Base-by-base conservation (phyloP, 139 green algal species). In the Limnomonas spitsbergensis region DNA sequence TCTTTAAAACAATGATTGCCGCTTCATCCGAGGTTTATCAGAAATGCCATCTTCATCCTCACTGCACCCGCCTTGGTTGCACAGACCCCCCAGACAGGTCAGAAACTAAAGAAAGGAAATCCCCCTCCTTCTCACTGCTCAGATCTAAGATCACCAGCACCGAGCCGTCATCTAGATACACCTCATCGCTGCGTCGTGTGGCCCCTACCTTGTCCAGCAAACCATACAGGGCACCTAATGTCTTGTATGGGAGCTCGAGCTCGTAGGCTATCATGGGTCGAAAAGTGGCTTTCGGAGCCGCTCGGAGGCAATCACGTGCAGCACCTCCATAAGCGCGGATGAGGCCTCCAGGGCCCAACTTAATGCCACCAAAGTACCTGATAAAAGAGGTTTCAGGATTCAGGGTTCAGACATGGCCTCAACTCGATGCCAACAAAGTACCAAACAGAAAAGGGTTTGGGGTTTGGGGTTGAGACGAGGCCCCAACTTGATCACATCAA, bases 291-390 rank as follows among this genome's bases (percentile, higher is more conserved):
- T 84, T 86, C 1, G 82, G 73, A 0, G 88, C 92, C 26, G 75
- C 75, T 0, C 82, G 53, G 20, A 97, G 53, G 73, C 88, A 94
- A 40, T 92, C 88, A 4, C 90, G 66, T 31, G 93, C 94, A 7
- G 91, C 89, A 0, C 84, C 88, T 2, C 91, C 92, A 72, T 86
- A 96, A 0, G 93, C 93, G 4, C 94, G 83, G 52, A 89, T 89
- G 2, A 98, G 84, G 1, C 93, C 93, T 2, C 94, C 94, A 0
- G 90, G 83, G 0, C 94, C 94, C 3, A 98, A 86, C 84, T 98
- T 97, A 26, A 88, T 89, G 2, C 93, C 94, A 0, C 93, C 94
- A 82, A 91, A 97, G 79, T 91, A 91, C n/a, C 93, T 91, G 77
- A 29, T 66, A 70, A 76, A 14, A 42, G 27, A 6, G n/a, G 6